phyloP scores from a whole-genome alignment of 2,329 filamentous ascomycete genomes.

The Phoma sp. region DNA sequence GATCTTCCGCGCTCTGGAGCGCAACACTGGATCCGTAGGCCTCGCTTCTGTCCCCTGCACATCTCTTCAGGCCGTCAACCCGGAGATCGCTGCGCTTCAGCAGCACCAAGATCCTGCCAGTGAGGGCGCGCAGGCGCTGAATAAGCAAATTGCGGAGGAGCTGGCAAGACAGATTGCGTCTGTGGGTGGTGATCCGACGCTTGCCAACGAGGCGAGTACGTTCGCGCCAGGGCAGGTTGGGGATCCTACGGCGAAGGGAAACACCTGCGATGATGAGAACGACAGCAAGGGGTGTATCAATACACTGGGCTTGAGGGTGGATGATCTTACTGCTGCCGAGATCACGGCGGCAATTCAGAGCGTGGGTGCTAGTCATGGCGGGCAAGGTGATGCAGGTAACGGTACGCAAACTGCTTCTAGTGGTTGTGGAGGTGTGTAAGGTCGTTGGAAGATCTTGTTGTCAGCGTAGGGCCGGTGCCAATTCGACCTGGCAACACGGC shows the following conservation, averaged over 20 bases:
- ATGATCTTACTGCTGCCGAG: constrained; percentile 61
- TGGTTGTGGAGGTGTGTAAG: neutral
- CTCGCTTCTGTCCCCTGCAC: constrained; percentile 64
- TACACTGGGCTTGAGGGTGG: constrained; percentile 58
- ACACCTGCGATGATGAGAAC: constrained; percentile 58
- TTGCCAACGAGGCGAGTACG: constrained; percentile 67
- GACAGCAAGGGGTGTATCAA: constrained; percentile 63
- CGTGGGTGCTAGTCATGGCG: constrained; percentile 26
- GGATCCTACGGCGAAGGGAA: constrained; percentile 58
- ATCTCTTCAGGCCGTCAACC: constrained; percentile 63
- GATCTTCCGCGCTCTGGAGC: constrained; percentile 62
- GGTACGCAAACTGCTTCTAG: neutral
- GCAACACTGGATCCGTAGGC: constrained; percentile 66
- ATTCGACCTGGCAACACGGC: neutral
- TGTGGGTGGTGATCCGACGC: constrained; percentile 67
- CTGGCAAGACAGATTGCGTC: constrained; percentile 66
- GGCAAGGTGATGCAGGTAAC: constrained; percentile 27
- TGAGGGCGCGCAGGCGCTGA: constrained; percentile 60
- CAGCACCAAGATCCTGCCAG: constrained; percentile 74
- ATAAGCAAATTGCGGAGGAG: constrained; percentile 67
- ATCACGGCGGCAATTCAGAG: constrained; percentile 56
- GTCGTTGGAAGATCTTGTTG: neutral
- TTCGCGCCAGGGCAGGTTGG: constrained; percentile 66
- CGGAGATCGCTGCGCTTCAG: constrained; percentile 68
- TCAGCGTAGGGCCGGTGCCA: neutral